A percentile compares a stretch with the other conserved stretches of the same genome.
phyloP scores from a whole-genome alignment of 2,329 filamentous ascomycete genomes.

The Pestalotiopsis sp. region DNA sequence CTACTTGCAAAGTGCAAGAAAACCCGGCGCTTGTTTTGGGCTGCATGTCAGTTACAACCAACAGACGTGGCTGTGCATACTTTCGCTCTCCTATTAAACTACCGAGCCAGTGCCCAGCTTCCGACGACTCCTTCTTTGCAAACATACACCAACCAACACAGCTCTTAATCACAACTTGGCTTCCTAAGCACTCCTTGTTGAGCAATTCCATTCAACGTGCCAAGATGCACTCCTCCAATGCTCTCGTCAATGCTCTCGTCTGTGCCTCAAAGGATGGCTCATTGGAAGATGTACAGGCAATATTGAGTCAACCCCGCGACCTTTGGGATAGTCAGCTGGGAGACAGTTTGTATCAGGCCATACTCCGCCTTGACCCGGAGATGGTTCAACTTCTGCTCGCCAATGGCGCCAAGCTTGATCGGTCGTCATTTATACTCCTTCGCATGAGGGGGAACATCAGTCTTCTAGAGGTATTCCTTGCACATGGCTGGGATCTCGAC shows the following conservation, averaged over 20 bases:
- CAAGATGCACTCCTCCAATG: not conserved
- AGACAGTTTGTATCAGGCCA: not conserved
- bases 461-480: not conserved
- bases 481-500: not conserved
- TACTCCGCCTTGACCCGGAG: not conserved
- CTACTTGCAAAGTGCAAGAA: not conserved
- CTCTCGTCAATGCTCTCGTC: not conserved
- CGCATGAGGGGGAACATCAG: not conserved
- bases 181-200: not conserved
- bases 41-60: not conserved
- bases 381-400: not conserved
- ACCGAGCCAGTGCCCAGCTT: not conserved
- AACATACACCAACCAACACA: not conserved
- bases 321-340: not conserved
- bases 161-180: not conserved
- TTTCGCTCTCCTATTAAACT: not conserved
- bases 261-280: not conserved
- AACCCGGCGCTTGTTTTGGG: not conserved
- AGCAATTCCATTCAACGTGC: not conserved
- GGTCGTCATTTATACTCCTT: not conserved
- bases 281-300: not conserved
- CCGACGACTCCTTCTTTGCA: not conserved
- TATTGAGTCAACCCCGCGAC: not conserved
- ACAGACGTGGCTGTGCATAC: not conserved
- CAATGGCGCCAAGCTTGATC: not conserved